A percentile compares a stretch with the other conserved stretches of the same genome.
phyloP scores from a whole-genome alignment of 2,329 filamentous ascomycete species.

The Saccharata proteae region DNA sequence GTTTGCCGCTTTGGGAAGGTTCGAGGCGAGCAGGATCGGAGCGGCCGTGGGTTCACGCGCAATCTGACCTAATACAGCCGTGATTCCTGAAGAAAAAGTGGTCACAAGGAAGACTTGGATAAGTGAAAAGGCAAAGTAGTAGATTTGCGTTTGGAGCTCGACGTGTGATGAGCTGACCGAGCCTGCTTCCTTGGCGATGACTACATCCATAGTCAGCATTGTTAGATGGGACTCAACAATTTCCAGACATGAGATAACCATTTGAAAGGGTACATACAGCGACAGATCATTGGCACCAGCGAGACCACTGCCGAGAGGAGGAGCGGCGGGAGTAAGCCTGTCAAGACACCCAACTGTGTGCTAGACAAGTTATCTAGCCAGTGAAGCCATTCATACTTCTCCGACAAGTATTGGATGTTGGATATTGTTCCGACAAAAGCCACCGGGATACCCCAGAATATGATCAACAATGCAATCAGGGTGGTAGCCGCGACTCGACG shows the following conservation, averaged over 20 bases:
- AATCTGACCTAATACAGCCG: conserved; percentile 35
- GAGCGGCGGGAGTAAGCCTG: conserved; percentile 31
- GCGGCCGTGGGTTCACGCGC: conserved; percentile 19
- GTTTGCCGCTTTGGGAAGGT: conserved; percentile 26
- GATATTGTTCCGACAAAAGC: conserved; percentile 32
- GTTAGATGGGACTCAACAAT: too few species aligned
- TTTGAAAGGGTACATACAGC: conserved; percentile 14
- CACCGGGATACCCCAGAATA: conserved; percentile 36
- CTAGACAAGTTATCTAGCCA: conserved; percentile 31
- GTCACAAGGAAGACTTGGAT: conserved; percentile 31
- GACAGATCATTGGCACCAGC: conserved; percentile 32
- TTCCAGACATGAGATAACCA: neutral
- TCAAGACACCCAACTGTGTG: conserved; percentile 32
- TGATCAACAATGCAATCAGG: conserved; percentile 28
- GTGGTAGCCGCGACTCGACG: conserved; percentile 23
- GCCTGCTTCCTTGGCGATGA: conserved; percentile 25
- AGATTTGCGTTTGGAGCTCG: conserved; percentile 28
- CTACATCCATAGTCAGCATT: conserved; percentile 10
- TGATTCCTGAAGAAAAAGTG: conserved; percentile 25
- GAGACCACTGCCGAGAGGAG: conserved; percentile 32
- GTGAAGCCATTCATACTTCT: conserved; percentile 23
- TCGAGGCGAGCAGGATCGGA: conserved; percentile 20
- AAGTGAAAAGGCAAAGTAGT: conserved; percentile 30
- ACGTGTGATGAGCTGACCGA: conserved; percentile 30
- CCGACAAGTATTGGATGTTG: conserved; percentile 32